Percentiles rank a stretch among this genome's conserved stretches.
These are phyloP conservation scores for Turnera subulata DNA, from an alignment of 345 rosid genomes.

Conservation along the genomic window DNA sequence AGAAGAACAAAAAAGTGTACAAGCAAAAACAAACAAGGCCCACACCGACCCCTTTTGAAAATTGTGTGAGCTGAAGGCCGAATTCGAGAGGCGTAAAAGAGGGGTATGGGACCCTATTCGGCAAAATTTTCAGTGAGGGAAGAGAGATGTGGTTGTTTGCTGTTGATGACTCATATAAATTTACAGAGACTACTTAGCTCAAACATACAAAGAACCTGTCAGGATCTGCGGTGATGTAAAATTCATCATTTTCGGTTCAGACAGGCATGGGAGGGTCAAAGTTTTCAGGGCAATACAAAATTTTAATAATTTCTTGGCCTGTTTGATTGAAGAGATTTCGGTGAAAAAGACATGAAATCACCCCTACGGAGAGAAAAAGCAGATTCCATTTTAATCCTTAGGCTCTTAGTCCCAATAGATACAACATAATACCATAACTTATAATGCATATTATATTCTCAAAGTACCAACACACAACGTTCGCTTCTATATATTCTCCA, in stretches of 20 bases:
- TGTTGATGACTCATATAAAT: background rate
- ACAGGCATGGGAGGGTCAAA: slow-evolving; percentile 38
- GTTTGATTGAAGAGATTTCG: slow-evolving; percentile 37
- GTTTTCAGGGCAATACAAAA: slow-evolving; percentile 13
- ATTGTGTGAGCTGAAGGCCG: slow-evolving; percentile 13
- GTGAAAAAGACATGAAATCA: slow-evolving; percentile 44
- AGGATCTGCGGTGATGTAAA: slow-evolving; percentile 17
- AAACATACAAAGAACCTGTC: slow-evolving; percentile 17
- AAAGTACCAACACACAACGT: background rate
- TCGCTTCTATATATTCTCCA: slow-evolving; percentile 23
- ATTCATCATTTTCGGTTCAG: slow-evolving; percentile 20
- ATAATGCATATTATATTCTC: slow-evolving; percentile 2
- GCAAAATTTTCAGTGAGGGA: slow-evolving; percentile 10
- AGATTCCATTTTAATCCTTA: slow-evolving; percentile 26
- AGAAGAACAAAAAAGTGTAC: no score
- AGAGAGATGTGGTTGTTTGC: background rate
- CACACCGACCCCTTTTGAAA: slow-evolving; percentile 25
- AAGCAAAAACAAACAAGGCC: slow-evolving; percentile 13
- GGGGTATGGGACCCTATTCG: slow-evolving; percentile 28
- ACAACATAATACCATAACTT: slow-evolving; percentile 8
- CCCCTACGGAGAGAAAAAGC: slow-evolving; percentile 3
- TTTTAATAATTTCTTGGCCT: slow-evolving; percentile 4
- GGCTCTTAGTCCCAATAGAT: slow-evolving; percentile 8
- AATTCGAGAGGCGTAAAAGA: background rate
- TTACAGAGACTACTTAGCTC: background rate